These are phyloP conservation scores for Solanum ossicruentum DNA, from an alignment of 257 asterid species.

Conservation along the genomic window DNA sequence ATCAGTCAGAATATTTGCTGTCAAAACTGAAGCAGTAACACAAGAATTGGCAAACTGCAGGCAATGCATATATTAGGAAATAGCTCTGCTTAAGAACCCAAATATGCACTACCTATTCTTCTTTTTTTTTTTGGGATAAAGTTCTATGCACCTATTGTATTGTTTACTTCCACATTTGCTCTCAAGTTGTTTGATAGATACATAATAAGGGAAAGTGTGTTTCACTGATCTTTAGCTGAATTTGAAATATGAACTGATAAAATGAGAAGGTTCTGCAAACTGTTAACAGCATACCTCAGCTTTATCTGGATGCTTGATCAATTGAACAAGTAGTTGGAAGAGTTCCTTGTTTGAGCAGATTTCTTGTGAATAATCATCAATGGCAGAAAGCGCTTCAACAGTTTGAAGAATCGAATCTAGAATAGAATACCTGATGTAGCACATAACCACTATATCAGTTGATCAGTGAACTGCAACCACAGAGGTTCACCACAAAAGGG, in stretches of 20 bases:
- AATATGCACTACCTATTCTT: neutral
- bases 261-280: constrained; percentile 4
- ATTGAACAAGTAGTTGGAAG: constrained; percentile 38
- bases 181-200: neutral
- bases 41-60: constrained; percentile 72
- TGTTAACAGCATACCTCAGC: constrained; percentile 38
- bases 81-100: neutral
- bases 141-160: neutral
- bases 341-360: constrained; percentile 44
- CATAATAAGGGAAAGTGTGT: neutral
- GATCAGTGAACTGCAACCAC: neutral
- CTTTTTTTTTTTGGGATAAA: neutral
- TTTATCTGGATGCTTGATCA: constrained; percentile 68
- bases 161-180: neutral
- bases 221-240: neutral
- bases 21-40: constrained; percentile 63
- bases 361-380: constrained; percentile 48
- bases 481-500: neutral
- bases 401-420: constrained; percentile 67
- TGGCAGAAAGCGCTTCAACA: constrained; percentile 65
- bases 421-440: constrained; percentile 45
- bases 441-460: neutral
- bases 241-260: neutral
- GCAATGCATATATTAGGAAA: neutral
- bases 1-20: constrained; percentile 67